Base-by-base conservation (phyloP, 805 yeast genomes). In the Metschnikowia henanensis region DNA sequence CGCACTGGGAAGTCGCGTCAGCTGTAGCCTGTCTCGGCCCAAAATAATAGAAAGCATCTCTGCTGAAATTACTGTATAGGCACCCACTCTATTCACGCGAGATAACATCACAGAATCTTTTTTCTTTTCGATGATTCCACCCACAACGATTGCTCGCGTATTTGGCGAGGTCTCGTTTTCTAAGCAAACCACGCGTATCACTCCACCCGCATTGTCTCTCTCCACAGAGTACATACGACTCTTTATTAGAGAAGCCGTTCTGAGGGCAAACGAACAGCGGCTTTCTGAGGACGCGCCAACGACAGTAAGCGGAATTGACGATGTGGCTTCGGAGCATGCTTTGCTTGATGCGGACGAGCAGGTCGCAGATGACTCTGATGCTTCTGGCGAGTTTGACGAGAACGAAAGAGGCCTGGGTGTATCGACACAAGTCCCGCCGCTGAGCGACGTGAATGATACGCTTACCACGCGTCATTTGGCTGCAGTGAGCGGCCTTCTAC, bases 231-330 rank as follows among this genome's bases (percentile, higher is more conserved):
- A 81, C 55, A 67, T 80, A 16, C 61, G 73, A 31, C 64, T 81
- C 56, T 81, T 81, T 53, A 72, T 82, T 13, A 70, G 72, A 35
- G 87, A 81, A 57, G 86, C 86, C 0, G 68, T 81, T 2, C 55
- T 74, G 6, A 55, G 87, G 45, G 73, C 86, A 8, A 79, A 81
- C 49, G 82, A 79, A 45, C 79, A 73, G 37, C 55, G 81, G 26
- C 31, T 61, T 9, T 49, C 56, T 13, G 74, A 70, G 33, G 62
- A 56, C 18, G 31, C 13, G 39, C 59, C 49, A 30, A 41, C 49
- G 13, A 54, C 50, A 13, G 64, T 63, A 1, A 73, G 68, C 46
- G 68, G 67, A 2, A 65, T 67, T 12, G 73, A 66, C 43, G 61
- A 58, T 23, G 50, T 62, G 2, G 52, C 30, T 28, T n/a, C 30